These are phyloP conservation scores for Suillus weaverae DNA, from an alignment of 768 basidiomycete genomes.

Conservation along the genomic window DNA sequence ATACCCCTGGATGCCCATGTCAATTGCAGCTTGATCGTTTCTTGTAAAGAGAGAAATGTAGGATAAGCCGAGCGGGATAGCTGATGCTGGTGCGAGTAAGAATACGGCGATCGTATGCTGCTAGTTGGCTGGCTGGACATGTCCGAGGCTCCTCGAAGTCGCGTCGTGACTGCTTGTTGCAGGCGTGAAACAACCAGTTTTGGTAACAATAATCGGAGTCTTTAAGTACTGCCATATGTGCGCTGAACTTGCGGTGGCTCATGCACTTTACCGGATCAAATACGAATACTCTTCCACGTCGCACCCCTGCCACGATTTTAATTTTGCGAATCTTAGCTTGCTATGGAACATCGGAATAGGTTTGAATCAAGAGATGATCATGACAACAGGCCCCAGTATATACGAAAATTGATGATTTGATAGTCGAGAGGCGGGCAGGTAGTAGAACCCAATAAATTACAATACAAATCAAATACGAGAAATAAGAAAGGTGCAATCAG, in stretches of 20 bases:
- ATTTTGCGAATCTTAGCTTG: no score
- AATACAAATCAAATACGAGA: conserved; percentile 11
- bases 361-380: not conserved
- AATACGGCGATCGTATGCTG: conserved; percentile 26
- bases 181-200: not conserved
- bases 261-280: not conserved
- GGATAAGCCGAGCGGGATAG: conserved; percentile 63
- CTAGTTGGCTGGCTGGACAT: conserved; percentile 25
- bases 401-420: not conserved
- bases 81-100: conserved; percentile 18
- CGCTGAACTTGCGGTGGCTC: not conserved
- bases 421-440: not conserved
- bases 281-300: not conserved
- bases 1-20: conserved; percentile 61
- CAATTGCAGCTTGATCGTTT: conserved; percentile 60
- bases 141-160: conserved; percentile 2
- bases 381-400: not conserved
- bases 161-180: not conserved
- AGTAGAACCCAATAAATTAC: conserved; percentile 8
- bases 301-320: not conserved
- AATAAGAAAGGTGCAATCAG: conserved; percentile 7
- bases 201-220: not conserved
- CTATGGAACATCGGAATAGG: not conserved
- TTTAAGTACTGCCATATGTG: not conserved
- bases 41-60: conserved; percentile 60